Percentiles rank a stretch among this genome's conserved stretches.
Conservation (phyloP, 2,329 filamentous ascomycete species). For the Conoideocrella luteorostrata region DNA sequence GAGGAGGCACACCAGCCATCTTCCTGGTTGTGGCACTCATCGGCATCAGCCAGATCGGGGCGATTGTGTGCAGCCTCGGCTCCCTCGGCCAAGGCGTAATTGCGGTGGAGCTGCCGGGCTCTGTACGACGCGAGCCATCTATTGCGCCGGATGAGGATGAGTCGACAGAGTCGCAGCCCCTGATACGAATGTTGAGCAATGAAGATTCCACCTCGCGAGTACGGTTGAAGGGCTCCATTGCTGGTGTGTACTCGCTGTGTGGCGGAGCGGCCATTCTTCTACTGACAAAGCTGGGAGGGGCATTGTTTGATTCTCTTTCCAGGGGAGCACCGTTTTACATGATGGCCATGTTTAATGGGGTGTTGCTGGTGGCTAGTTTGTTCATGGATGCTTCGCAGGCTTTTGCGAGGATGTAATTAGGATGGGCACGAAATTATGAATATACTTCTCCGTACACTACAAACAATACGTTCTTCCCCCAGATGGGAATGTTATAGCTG, state of each 20-base stretch:
- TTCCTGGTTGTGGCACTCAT: slow-evolving; percentile 74
- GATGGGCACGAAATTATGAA: slow-evolving; percentile 11
- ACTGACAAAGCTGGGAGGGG: slow-evolving; percentile 84
- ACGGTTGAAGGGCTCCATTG: slow-evolving; percentile 83
- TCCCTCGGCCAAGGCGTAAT: slow-evolving; percentile 78
- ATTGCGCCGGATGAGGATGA: slow-evolving; percentile 32
- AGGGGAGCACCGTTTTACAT: slow-evolving; percentile 84
- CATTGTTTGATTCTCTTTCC: slow-evolving; percentile 71
- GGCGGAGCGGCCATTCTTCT: slow-evolving; percentile 86
- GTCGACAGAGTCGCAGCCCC: slow-evolving; percentile 33
- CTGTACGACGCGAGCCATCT: slow-evolving; percentile 17
- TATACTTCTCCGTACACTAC: background rate
- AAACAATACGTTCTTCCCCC: too few species aligned
- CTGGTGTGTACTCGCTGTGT: slow-evolving; percentile 86
- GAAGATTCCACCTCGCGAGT: slow-evolving; percentile 39
- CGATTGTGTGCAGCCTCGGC: slow-evolving; percentile 92
- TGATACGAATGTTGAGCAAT: slow-evolving; percentile 27
- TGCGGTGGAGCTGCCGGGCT: slow-evolving; percentile 34
- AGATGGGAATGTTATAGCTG: too few species aligned
- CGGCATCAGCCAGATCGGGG: slow-evolving; percentile 89
- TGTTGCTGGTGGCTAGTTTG: slow-evolving; percentile 56
- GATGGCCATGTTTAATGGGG: slow-evolving; percentile 81
- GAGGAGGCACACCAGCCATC: slow-evolving; percentile 61
- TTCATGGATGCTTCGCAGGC: slow-evolving; percentile 41
- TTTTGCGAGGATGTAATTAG: slow-evolving; percentile 20